Percentiles rank a stretch among this genome's conserved stretches.
These are phyloP conservation scores for Lasiosphaeriaceae sp. DNA, from an alignment of 495 filamentous ascomycete species.

Conservation along the genomic window DNA sequence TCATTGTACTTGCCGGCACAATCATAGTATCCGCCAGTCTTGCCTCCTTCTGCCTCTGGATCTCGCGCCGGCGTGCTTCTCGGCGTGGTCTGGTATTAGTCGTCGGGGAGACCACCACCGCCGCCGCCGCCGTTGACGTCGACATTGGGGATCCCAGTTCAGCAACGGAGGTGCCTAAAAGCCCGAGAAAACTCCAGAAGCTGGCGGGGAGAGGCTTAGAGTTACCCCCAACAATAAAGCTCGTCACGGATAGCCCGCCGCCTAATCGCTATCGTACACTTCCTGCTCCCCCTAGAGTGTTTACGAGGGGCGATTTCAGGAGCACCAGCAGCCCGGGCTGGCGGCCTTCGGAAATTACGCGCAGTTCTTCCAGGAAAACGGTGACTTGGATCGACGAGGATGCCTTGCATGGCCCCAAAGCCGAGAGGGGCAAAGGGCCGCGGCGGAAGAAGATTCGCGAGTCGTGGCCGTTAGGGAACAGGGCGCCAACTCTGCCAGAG, in stretches of 20 bases:
- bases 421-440: constrained; percentile 15
- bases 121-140: not conserved
- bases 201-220: not conserved
- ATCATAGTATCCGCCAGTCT: constrained; percentile 3
- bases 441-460: constrained; percentile 15
- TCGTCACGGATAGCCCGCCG: not conserved
- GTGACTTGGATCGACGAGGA: constrained; percentile 42
- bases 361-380: constrained; percentile 11
- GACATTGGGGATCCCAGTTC: no score
- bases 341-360: not conserved
- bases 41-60: constrained; percentile 12
- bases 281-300: not conserved
- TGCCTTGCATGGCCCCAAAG: constrained; percentile 36
- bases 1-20: constrained; percentile 14
- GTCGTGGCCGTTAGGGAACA: constrained; percentile 21
- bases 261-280: not conserved
- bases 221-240: not conserved
- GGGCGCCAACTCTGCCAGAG: constrained; percentile 18
- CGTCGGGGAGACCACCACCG: not conserved
- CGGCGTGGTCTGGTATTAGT: not conserved
- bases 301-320: not conserved
- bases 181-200: constrained; percentile 7
- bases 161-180: not conserved
- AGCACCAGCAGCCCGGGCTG: not conserved
- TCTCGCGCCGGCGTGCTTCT: constrained; percentile 12